phyloP scores from a whole-genome alignment of 805 yeast species.

The Candida silvicultrix region DNA sequence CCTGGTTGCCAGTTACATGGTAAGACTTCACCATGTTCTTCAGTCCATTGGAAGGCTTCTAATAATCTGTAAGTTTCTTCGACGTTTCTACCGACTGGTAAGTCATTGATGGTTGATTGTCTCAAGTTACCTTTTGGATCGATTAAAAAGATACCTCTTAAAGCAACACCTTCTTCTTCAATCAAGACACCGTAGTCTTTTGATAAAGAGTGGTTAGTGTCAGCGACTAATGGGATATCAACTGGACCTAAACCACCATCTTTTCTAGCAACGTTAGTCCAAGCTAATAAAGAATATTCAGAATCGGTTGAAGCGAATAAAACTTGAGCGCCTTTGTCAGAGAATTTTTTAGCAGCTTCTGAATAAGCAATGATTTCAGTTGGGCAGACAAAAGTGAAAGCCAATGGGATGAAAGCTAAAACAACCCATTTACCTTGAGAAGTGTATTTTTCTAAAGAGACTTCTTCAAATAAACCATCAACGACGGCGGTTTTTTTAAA shows the following conservation, averaged over 20 bases:
- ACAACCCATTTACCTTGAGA: conserved; percentile 93
- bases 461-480: conserved; percentile 93
- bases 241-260: conserved; percentile 98
- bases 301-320: conserved; percentile 98
- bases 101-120: conserved; percentile 97
- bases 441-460: conserved; percentile 82
- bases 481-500: conserved; percentile 97
- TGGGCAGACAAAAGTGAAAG: conserved; percentile 99
- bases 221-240: conserved; percentile 91
- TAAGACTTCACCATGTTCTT: conserved; percentile 98
- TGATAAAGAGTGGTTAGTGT: conserved; percentile 92
- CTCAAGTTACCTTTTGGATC: conserved; percentile 94
- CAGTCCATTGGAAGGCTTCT: conserved; percentile 99
- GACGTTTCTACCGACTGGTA: conserved; percentile 98
- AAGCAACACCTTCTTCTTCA: conserved; percentile 94
- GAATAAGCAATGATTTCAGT: conserved; percentile 99
- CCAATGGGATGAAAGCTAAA: conserved; percentile 95
- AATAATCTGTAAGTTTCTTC: conserved; percentile 96
- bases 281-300: conserved; percentile 93
- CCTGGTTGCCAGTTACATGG: conserved; percentile 99
- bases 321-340: conserved; percentile 80
- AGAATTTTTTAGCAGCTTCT: conserved; percentile 86
- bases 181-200: conserved; percentile 96
- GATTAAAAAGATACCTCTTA: conserved; percentile 96
- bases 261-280: conserved; percentile 95